Evolutionary conservation across 495 filamentous ascomycete genomes (phyloP).

Genomic region (Saxophila tyrrhenica): DNA sequence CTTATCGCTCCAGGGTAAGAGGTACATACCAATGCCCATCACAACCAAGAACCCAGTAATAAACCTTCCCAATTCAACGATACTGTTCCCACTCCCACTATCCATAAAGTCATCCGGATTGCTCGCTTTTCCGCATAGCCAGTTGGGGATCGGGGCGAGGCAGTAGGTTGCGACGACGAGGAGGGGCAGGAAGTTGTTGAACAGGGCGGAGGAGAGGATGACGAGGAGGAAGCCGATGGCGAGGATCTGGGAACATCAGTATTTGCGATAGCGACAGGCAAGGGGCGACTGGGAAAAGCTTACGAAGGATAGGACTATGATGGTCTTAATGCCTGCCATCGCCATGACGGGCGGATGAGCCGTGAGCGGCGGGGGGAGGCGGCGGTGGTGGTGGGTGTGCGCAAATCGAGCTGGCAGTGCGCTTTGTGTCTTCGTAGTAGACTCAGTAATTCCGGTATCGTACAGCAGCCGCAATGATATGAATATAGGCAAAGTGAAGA

Average conservation of each 20-base stretch:
- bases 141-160: conserved; percentile 88
- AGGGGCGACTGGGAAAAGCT: conserved; percentile 18
- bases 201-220: conserved; percentile 93
- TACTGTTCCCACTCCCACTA: conserved; percentile 62
- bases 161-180: conserved; percentile 93
- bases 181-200: conserved; percentile 81
- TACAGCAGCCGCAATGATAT: not conserved
- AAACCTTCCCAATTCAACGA: conserved; percentile 87
- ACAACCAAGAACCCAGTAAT: conserved; percentile 93
- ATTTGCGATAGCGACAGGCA: conserved; percentile 10
- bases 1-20: not conserved
- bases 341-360: conserved; percentile 29
- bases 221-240: conserved; percentile 98
- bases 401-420: too few relatives aligned
- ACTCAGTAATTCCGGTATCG: too few relatives aligned
- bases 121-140: conserved; percentile 75
- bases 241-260: conserved; percentile 50
- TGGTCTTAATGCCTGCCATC: conserved; percentile 95
- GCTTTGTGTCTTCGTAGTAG: too few relatives aligned
- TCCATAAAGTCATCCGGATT: conserved; percentile 98
- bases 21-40: conserved; percentile 87
- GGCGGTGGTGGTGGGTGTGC: not conserved
- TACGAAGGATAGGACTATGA: conserved; percentile 97
- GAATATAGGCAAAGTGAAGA: not conserved
- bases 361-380: not conserved